phyloP scores from a whole-genome alignment of 2,329 filamentous ascomycete species.

The Alternaria atra region DNA sequence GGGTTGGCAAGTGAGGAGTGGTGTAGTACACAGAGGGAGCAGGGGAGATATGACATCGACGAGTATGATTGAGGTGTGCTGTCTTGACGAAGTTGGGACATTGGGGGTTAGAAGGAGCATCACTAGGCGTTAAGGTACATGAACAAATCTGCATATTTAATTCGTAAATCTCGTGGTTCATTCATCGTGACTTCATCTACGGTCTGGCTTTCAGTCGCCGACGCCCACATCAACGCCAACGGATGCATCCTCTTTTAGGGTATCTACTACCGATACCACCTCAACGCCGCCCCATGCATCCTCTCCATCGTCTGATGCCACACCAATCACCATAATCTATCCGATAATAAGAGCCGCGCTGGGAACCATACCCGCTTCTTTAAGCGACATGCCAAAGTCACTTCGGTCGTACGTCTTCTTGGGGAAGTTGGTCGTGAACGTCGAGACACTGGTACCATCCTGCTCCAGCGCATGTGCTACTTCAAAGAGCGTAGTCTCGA shows the following conservation, averaged over 20 bases:
- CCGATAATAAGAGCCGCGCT: slow-evolving; percentile 86
- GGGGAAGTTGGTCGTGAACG: slow-evolving; percentile 87
- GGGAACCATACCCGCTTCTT: slow-evolving; percentile 89
- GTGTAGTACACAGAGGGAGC: slow-evolving; percentile 58
- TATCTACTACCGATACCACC: slow-evolving; percentile 6
- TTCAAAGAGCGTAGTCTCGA: slow-evolving; percentile 92
- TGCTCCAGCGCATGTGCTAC: slow-evolving; percentile 81
- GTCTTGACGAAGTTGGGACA: not conserved
- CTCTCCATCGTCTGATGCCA: not conserved
- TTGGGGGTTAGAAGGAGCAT: not conserved
- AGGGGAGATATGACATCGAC: slow-evolving; percentile 53
- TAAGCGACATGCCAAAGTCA: slow-evolving; percentile 89
- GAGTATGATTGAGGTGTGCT: slow-evolving; percentile 42
- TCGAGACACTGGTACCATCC: slow-evolving; percentile 73
- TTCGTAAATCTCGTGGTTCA: not conserved
- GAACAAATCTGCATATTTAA: not conserved
- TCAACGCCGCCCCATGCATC: slow-evolving; percentile 5
- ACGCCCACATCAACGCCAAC: not conserved
- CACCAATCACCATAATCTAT: slow-evolving; percentile 16
- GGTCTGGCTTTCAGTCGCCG: not conserved
- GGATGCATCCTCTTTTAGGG: not conserved
- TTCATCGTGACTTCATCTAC: not conserved
- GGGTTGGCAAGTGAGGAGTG: slow-evolving; percentile 60
- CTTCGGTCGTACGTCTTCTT: slow-evolving; percentile 75
- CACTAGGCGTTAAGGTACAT: not conserved